Percentiles rank a stretch among this genome's conserved stretches.
These are phyloP conservation scores for Solanum hybrid DNA, from an alignment of 305 asterid species.

Conservation along the genomic window DNA sequence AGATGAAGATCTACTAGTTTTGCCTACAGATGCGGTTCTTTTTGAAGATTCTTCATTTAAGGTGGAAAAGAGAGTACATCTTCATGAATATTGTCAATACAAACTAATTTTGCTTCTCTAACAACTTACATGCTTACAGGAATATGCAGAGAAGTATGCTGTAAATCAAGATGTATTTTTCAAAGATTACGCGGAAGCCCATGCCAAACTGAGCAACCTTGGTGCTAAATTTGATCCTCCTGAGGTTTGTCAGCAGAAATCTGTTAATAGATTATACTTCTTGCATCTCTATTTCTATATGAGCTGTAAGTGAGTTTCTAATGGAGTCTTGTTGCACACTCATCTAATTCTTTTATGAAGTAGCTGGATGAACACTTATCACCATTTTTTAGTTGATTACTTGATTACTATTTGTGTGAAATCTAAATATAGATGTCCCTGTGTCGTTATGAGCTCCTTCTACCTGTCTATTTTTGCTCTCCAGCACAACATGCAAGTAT, in stretches of 20 bases:
- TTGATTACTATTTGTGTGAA: background rate
- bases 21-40: conserved; percentile 91
- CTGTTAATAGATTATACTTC: background rate
- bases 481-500: background rate
- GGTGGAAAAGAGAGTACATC: conserved; percentile 28
- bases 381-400: background rate
- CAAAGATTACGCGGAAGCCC: conserved; percentile 87
- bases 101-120: conserved; percentile 10
- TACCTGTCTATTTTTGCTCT: background rate
- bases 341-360: background rate
- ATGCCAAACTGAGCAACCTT: conserved; percentile 90
- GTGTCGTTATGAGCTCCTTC: background rate
- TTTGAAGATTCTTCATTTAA: conserved; percentile 91
- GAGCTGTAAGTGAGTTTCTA: background rate
- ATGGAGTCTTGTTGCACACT: background rate
- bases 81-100: background rate
- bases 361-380: background rate
- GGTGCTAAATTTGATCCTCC: conserved; percentile 96
- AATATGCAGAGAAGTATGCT: conserved; percentile 86
- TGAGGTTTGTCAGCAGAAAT: conserved; percentile 35
- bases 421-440: background rate
- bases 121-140: conserved; percentile 25
- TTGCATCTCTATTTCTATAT: background rate
- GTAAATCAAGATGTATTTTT: conserved; percentile 77
- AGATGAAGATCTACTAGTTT: conserved; percentile 80